Evolutionary conservation across 805 yeast species (phyloP), one percentile per base, ranked within the genome.

Genomic region (Kockiozyma suomiensis): DNA sequence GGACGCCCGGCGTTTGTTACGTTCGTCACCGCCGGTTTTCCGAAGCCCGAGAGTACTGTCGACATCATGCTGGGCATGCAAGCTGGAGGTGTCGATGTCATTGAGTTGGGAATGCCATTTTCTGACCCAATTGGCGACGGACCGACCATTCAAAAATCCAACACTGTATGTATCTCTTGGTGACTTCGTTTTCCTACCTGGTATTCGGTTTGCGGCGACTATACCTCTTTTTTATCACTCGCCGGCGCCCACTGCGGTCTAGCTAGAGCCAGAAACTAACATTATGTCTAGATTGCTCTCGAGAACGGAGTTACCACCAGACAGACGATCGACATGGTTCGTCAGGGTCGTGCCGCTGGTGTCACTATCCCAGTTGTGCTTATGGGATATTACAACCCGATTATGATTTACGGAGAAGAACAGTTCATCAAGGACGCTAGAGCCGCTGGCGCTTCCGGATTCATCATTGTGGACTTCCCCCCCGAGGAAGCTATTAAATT

Each of bases 41-140:
- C 99, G 54, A 81, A 90, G 17, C 75, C 88, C 56, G 96, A 86
- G 56, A 97, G 88, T 65, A 92, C 99, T 1, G 79, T 94, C 51
- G 96, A 96, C 6, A 83, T 92, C 64, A 73, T 94, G 73, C 82
- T 85, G 72, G 93, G 94, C 23, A 83, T 94, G 77, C 98, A 94
- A 78, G 88, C 83, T 30, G 97, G 97, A 66, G 99, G 99, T 58
- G 96, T 88, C 40, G 98, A 94, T 72, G 82, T 94, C 63, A 90
- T 94, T 68, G 99, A 94, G 76, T 77, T 94, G 49, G 99, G 99
- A 64, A 77, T 94, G 73, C 99, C 99, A 50, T 94, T 94, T 74
- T 87, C 97, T 23, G 99, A 94, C 73, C 99, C 99, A 40, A 91
- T 94, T 73, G 99, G 98, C 35, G 99, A 94, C 74, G 99, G 99